These are phyloP conservation scores for Actinidia chinensis DNA, from an alignment of 179 eudicot species.

Conservation along the genomic window DNA sequence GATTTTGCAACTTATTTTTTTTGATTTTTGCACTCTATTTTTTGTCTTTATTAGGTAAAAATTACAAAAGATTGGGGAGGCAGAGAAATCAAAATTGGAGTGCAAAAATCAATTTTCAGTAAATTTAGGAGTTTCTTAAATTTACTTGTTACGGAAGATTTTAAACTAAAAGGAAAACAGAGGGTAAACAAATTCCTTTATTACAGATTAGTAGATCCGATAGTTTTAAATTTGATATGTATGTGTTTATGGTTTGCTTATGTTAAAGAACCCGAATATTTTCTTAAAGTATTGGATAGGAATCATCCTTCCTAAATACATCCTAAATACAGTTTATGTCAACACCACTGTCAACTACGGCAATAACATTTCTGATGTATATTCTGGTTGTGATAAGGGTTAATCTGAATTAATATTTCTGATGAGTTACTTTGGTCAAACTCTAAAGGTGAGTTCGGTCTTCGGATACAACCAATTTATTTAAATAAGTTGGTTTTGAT, in stretches of 20 bases:
- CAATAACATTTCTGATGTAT: not conserved
- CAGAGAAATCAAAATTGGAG: too few relatives aligned
- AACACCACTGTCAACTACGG: not conserved
- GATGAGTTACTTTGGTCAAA: not conserved
- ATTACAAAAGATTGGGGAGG: too few relatives aligned
- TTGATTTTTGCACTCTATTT: too few relatives aligned
- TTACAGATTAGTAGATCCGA: not conserved
- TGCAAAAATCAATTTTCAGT: too few relatives aligned
- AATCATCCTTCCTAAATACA: not conserved
- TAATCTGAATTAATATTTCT: not conserved
- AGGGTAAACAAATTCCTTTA: not conserved
- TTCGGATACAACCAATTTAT: too few relatives aligned
- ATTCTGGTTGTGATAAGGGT: not conserved
- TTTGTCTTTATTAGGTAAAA: too few relatives aligned
- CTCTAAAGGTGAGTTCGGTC: too few relatives aligned
- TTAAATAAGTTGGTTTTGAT: too few relatives aligned
- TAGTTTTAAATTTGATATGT: not conserved
- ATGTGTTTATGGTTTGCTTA: not conserved
- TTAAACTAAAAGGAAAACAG: not conserved
- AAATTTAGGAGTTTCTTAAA: not conserved
- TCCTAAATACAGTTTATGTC: too few relatives aligned
- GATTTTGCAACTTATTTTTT: too few relatives aligned
- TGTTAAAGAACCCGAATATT: not conserved
- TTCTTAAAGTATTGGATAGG: not conserved
- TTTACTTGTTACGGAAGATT: not conserved